phyloP scores from a whole-genome alignment of 2,329 filamentous ascomycete species.

The Fusarium proliferatum region DNA sequence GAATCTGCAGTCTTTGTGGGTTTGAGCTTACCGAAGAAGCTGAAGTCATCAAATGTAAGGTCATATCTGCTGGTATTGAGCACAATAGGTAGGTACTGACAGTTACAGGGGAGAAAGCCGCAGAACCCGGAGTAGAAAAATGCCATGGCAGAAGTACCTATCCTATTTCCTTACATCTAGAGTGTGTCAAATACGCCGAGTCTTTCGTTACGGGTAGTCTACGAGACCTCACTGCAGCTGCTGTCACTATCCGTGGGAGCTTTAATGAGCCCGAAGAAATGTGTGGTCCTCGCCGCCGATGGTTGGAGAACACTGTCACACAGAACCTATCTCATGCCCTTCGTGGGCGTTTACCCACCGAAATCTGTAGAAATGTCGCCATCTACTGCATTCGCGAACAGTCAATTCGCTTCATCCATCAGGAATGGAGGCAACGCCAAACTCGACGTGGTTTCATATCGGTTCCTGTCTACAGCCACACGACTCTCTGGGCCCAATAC shows the following conservation, averaged over 20 bases:
- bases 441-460: too few species aligned
- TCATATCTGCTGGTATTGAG: not conserved
- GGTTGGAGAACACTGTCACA: not conserved
- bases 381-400: not conserved
- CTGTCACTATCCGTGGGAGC: not conserved
- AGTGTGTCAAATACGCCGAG: not conserved
- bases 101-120: not conserved
- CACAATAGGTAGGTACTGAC: fast-evolving
- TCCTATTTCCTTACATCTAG: not conserved
- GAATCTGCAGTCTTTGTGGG: not conserved
- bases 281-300: not conserved
- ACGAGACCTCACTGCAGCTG: not conserved
- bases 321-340: fast-evolving
- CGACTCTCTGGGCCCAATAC: too few species aligned
- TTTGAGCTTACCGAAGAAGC: not conserved
- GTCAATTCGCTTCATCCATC: too few species aligned
- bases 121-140: not conserved
- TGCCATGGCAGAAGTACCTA: fast-evolving
- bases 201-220: not conserved
- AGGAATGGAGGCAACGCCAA: too few species aligned
- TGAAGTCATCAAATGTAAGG: not conserved
- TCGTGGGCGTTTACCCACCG: not conserved
- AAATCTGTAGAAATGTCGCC: not conserved
- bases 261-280: not conserved
- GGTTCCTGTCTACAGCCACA: too few species aligned